A percentile compares a stretch with the other conserved stretches of the same genome.
phyloP scores from a whole-genome alignment of 2,329 filamentous ascomycete species.

The Pseudogymnoascus sp. region DNA sequence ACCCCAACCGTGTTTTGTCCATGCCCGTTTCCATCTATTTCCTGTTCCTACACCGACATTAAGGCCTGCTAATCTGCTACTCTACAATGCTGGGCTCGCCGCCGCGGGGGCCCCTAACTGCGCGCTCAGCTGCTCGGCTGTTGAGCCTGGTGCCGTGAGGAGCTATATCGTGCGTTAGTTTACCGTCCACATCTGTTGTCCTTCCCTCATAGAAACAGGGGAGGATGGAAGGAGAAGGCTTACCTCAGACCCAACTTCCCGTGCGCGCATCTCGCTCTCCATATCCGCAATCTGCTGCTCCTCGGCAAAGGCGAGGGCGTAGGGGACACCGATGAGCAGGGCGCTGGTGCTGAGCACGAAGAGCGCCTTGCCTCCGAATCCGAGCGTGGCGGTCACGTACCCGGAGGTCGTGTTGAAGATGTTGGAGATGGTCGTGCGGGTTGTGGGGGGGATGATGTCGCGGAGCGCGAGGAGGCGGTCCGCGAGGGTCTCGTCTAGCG shows the following conservation, averaged over 20 bases:
- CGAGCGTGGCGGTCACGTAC: slow-evolving; percentile 52
- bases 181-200: not conserved
- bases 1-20: not conserved
- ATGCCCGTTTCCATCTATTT: not conserved
- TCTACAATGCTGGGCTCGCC: not conserved
- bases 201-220: not conserved
- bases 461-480: slow-evolving; percentile 66
- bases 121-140: slow-evolving; percentile 4
- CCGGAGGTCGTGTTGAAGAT: slow-evolving; percentile 46
- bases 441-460: slow-evolving; percentile 68
- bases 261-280: slow-evolving; percentile 96
- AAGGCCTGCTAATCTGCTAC: not conserved
- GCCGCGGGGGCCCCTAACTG: not conserved
- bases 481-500: slow-evolving; percentile 49
- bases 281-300: slow-evolving; percentile 96
- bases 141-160: not conserved
- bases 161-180: not conserved
- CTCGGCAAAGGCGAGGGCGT: slow-evolving; percentile 85
- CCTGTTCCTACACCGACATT: slow-evolving; percentile 4
- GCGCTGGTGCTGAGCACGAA: slow-evolving; percentile 89
- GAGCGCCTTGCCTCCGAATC: slow-evolving; percentile 74
- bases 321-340: slow-evolving; percentile 84
- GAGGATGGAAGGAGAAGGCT: slow-evolving; percentile 4
- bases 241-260: slow-evolving; percentile 79
- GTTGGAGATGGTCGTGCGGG: slow-evolving; percentile 59